phyloP scores from a whole-genome alignment of 2,329 filamentous ascomycete species.

The Paramyrothecium sp. region DNA sequence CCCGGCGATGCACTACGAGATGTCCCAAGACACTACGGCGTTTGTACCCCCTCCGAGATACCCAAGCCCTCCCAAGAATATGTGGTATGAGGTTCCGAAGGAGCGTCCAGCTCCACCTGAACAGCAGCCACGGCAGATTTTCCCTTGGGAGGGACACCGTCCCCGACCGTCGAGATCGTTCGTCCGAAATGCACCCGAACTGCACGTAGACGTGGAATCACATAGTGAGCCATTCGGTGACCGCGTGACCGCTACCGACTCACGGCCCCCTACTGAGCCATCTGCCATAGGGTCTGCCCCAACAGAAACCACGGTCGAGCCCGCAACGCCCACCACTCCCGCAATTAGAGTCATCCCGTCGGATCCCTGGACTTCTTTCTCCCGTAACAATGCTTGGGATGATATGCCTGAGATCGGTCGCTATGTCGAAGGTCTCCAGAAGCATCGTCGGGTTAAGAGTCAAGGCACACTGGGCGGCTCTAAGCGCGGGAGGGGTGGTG shows the following conservation, averaged over 20 bases:
- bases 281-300: conserved; percentile 31
- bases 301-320: conserved; percentile 32
- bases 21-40: conserved; percentile 72
- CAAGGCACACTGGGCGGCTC: conserved; percentile 17
- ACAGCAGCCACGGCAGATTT: conserved; percentile 67
- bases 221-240: conserved; percentile 17
- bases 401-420: conserved; percentile 82
- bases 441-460: conserved; percentile 45
- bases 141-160: conserved; percentile 82
- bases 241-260: conserved; percentile 15
- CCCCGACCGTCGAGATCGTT: conserved; percentile 66
- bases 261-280: conserved; percentile 26
- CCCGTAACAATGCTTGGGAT: conserved; percentile 89
- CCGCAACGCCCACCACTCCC: conserved; percentile 47
- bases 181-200: conserved; percentile 14
- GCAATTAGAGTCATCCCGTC: conserved; percentile 44
- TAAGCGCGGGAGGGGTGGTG: conserved; percentile 10
- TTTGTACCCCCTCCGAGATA: conserved; percentile 78
- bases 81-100: conserved; percentile 83
- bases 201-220: neutral
- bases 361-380: conserved; percentile 71
- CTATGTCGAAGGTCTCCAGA: conserved; percentile 78
- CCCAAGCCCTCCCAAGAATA: conserved; percentile 79
- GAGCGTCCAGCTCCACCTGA: conserved; percentile 52
- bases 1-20: conserved; percentile 74